Conservation (phyloP, 73 alveolate genomes). For the Effrenium voratum region DNA sequence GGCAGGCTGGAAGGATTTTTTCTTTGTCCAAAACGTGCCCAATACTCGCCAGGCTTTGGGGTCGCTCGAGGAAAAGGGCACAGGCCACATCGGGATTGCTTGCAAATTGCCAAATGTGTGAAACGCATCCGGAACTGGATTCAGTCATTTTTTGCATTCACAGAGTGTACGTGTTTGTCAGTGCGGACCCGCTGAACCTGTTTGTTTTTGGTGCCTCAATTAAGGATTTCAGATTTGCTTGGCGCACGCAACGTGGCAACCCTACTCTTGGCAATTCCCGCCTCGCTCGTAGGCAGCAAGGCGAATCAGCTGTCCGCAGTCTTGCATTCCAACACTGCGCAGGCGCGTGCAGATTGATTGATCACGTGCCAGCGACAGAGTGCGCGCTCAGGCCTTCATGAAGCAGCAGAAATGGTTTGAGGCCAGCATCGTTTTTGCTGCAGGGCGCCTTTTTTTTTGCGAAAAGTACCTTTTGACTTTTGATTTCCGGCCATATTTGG, state of each 20-base stretch:
- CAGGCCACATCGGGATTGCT: not conserved
- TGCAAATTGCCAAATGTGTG: not conserved
- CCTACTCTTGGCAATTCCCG: too few species aligned
- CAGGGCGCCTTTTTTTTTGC: too few species aligned
- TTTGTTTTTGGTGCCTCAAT: not conserved
- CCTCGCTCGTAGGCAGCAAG: too few species aligned
- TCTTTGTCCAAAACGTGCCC: not conserved
- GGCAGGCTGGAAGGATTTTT: too few species aligned
- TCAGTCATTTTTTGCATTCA: not conserved
- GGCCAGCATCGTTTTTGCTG: not conserved
- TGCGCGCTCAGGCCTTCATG: conserved; percentile 31
- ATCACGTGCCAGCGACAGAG: not conserved
- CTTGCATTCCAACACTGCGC: conserved; percentile 85
- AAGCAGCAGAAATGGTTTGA: conserved; percentile 78
- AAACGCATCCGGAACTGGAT: too few species aligned
- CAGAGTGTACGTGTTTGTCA: not conserved
- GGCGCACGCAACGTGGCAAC: not conserved
- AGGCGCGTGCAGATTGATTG: not conserved
- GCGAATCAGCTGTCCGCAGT: conserved; percentile 25
- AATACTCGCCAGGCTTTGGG: not conserved
- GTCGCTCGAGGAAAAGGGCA: not conserved
- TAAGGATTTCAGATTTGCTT: not conserved
- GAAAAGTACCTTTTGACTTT: not conserved
- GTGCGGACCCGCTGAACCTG: not conserved
- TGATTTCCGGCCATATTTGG: not conserved